Percentiles rank a stretch among this genome's conserved stretches.
Conservation (phyloP, 1,284 basidiomycete species). For the Mycosarcoma mackinlayi region DNA sequence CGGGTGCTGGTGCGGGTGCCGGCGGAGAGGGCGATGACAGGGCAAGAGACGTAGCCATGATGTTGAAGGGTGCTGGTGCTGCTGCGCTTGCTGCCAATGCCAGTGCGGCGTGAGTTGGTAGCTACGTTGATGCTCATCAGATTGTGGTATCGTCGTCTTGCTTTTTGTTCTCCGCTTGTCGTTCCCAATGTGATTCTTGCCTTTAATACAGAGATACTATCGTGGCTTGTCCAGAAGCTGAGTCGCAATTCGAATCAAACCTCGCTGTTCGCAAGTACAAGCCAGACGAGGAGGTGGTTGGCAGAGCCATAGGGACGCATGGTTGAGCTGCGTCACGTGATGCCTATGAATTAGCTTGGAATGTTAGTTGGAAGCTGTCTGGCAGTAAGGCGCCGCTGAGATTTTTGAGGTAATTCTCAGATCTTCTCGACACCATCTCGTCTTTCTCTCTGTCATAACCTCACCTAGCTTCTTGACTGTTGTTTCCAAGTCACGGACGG, state of each 20-base stretch:
- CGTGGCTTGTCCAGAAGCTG: too few species aligned
- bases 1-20: constrained; percentile 14
- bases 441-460: not conserved
- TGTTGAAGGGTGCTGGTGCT: constrained; percentile 49
- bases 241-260: too few species aligned
- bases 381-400: not conserved
- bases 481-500: too few species aligned
- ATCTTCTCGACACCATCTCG: constrained; percentile 34
- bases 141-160: not conserved
- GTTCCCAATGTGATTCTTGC: too few species aligned
- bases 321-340: too few species aligned
- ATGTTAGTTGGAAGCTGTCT: constrained; percentile 5
- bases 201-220: too few species aligned
- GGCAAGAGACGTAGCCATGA: constrained; percentile 45
- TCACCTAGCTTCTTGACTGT: not conserved
- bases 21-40: constrained; percentile 27
- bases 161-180: not conserved
- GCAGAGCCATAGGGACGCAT: too few species aligned
- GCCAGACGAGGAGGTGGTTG: too few species aligned
- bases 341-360: not conserved
- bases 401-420: not conserved
- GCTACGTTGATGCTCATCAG: too few species aligned
- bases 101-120: constrained; percentile 14
- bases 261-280: too few species aligned
- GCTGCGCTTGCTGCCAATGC: constrained; percentile 47